Percentiles rank a stretch among this genome's conserved stretches.
phyloP scores from a whole-genome alignment of 75 land plant genomes.

The Cryptomeria japonica region DNA sequence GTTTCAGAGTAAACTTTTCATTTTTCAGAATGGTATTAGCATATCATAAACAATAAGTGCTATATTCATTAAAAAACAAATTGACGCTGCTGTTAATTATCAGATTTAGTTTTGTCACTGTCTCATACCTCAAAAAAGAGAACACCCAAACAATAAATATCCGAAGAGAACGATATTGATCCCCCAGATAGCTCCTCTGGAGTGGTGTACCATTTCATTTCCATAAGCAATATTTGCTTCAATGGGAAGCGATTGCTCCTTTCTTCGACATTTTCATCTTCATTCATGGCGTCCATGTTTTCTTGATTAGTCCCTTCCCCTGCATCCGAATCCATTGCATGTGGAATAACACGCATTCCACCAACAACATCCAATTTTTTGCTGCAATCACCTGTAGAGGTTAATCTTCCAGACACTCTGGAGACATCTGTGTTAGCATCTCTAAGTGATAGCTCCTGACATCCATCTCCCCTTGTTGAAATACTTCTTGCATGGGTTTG shows the following conservation, averaged over 20 bases:
- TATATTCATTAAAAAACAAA: background rate
- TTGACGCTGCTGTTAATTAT: background rate
- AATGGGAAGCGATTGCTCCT: conserved; percentile 59
- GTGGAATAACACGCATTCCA: conserved; percentile 14
- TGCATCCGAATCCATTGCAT: background rate
- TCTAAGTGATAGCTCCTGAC: background rate
- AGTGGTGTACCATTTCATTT: conserved; percentile 90
- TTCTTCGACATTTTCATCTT: conserved; percentile 24
- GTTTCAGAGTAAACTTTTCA: background rate
- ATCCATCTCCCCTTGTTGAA: background rate
- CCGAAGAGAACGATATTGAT: conserved; percentile 71
- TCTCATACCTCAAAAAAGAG: conserved; percentile 87
- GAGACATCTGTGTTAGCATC: conserved; percentile 7
- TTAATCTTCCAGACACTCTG: conserved; percentile 18
- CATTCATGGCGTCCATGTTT: background rate
- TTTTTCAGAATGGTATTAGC: background rate
- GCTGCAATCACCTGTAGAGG: background rate
- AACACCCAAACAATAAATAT: conserved; percentile 88
- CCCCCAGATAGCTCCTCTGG: conserved; percentile 80
- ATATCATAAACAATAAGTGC: background rate
- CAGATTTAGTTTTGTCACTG: background rate
- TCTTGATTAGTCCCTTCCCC: conserved; percentile 17
- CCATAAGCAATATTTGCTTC: conserved; percentile 71
- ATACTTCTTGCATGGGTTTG: background rate
- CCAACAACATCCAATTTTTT: background rate